Percentiles rank a stretch among this genome's conserved stretches.
These are phyloP conservation scores for Podaxis sp. DNA, from an alignment of 768 basidiomycete species.

Conservation along the genomic window DNA sequence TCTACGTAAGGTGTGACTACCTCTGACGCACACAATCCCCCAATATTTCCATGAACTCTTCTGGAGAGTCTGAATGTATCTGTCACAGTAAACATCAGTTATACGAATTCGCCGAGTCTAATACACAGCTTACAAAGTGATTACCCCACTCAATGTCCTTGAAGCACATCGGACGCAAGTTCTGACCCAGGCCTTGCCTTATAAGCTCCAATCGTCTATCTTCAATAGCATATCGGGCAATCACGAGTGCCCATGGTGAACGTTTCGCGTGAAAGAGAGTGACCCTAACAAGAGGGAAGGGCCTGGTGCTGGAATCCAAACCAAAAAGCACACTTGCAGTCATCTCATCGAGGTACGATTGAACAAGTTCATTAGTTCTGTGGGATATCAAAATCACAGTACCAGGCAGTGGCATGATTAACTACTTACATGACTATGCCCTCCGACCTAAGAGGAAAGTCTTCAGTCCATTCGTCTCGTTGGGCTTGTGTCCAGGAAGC, in stretches of 20 bases:
- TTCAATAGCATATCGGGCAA: too few species aligned
- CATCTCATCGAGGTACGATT: background rate
- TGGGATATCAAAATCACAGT: too few species aligned
- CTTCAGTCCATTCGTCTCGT: background rate
- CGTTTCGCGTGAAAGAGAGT: background rate
- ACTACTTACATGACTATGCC: background rate
- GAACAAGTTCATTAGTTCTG: background rate
- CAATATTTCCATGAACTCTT: background rate
- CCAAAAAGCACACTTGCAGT: background rate
- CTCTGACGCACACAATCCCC: background rate
- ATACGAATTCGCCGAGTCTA: background rate
- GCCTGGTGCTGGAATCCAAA: background rate
- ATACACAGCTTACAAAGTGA: background rate
- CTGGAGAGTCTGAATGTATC: background rate
- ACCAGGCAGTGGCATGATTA: background rate
- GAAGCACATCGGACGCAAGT: background rate
- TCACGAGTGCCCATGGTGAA: background rate
- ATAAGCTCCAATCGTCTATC: background rate
- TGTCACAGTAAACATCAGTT: background rate
- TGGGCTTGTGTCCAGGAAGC: background rate
- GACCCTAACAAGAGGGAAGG: background rate
- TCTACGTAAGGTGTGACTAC: background rate
- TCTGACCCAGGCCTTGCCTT: background rate
- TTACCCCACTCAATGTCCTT: background rate
- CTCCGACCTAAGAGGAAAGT: background rate